Conservation (phyloP, 371 early-diverging fungal species). For the Hamiltosporidium tvaerminnensis region DNA sequence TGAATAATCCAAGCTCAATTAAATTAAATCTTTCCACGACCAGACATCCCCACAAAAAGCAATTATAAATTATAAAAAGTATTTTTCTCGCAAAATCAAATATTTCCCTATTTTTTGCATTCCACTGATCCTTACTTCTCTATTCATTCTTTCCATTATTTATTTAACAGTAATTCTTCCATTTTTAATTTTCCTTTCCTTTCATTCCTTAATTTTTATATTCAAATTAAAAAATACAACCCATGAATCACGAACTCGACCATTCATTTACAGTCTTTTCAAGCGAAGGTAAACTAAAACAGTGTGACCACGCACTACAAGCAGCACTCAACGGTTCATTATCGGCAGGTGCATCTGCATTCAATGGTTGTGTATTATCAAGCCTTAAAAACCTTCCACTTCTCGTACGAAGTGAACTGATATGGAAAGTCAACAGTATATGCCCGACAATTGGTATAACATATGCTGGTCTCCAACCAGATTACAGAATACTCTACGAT, state of each 20-base stretch:
- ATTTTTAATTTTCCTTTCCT: no score
- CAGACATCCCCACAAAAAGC: no score
- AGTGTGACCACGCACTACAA: slow-evolving; percentile 52
- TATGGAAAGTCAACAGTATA: slow-evolving; percentile 43
- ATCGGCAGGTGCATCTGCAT: slow-evolving; percentile 32
- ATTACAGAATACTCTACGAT: slow-evolving; percentile 40
- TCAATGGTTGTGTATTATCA: slow-evolving; percentile 47
- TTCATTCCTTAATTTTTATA: no score
- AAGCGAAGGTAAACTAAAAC: slow-evolving; percentile 47
- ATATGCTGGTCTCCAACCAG: slow-evolving; percentile 50
- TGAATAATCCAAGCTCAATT: no score
- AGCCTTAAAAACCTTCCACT: slow-evolving; percentile 36
- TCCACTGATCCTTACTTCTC: no score
- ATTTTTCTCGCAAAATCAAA: no score
- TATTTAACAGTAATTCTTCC: no score
- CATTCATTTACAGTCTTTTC: slow-evolving; percentile 46
- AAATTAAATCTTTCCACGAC: no score
- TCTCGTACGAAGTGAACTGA: slow-evolving; percentile 28
- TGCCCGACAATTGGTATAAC: slow-evolving; percentile 44
- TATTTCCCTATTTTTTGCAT: no score
- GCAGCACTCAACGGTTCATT: slow-evolving; percentile 46
- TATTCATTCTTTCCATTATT: no score
- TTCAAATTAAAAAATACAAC: no score
- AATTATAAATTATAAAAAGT: no score
- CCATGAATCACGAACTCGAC: slow-evolving; percentile 46